phyloP scores from a whole-genome alignment of 805 yeast species.

The Dipodascus albidus region DNA sequence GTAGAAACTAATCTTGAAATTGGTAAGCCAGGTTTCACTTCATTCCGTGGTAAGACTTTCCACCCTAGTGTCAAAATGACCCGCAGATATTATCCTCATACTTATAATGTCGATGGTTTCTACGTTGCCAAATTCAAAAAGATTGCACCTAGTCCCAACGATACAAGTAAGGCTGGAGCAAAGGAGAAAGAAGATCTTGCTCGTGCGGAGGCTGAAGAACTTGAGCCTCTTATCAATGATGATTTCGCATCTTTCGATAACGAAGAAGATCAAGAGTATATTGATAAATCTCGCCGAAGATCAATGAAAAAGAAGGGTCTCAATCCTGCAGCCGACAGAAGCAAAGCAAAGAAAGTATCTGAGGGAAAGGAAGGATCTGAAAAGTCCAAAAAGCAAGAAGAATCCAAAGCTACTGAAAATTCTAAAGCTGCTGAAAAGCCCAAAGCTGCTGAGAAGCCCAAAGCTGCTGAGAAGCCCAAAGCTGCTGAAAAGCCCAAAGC shows the following conservation, averaged over 20 bases:
- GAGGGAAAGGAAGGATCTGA: not conserved
- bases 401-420: not conserved
- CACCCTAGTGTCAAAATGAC: conserved; percentile 67
- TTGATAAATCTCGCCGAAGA: conserved; percentile 40
- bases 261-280: conserved; percentile 61
- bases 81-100: conserved; percentile 95
- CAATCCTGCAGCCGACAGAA: conserved; percentile 18
- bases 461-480: too few relatives aligned
- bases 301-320: conserved; percentile 24
- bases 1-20: conserved; percentile 88
- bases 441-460: too few relatives aligned
- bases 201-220: conserved; percentile 46
- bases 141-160: conserved; percentile 76
- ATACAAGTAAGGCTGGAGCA: conserved; percentile 78
- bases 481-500: too few relatives aligned
- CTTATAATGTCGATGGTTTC: conserved; percentile 97
- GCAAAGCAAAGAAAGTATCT: not conserved
- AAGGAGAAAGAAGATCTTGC: conserved; percentile 73
- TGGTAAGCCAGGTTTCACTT: conserved; percentile 92
- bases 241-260: conserved; percentile 80
- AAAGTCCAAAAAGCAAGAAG: not conserved
- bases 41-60: conserved; percentile 87
- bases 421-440: too few relatives aligned
- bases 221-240: conserved; percentile 66
- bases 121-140: conserved; percentile 94